A percentile compares a stretch with the other conserved stretches of the same genome.
phyloP scores from a whole-genome alignment of 345 rosid genomes.

The Brassica rapa region DNA sequence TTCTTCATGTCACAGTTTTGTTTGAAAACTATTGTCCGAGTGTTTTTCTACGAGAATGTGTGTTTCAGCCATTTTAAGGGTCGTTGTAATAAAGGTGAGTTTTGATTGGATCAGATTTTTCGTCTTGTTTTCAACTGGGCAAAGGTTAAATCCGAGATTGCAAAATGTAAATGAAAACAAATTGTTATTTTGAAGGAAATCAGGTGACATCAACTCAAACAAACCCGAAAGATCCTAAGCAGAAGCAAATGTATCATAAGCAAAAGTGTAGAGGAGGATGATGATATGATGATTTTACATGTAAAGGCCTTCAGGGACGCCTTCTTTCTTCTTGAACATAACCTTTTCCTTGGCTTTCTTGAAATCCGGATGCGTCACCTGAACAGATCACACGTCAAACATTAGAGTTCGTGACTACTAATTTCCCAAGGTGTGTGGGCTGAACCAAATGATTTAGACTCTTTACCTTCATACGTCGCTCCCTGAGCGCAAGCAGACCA shows the following conservation, averaged over 20 bases:
- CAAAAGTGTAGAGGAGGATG: not conserved
- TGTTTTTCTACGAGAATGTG: not conserved
- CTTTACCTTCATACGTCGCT: slow-evolving; percentile 94
- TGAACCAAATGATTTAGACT: not conserved
- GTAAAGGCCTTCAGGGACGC: slow-evolving; percentile 97
- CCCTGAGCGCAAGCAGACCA: slow-evolving; percentile 91
- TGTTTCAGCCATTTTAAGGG: not conserved
- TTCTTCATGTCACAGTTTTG: not conserved
- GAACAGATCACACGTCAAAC: not conserved
- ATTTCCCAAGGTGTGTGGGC: not conserved
- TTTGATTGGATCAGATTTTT: not conserved
- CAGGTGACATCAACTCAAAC: not conserved
- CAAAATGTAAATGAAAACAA: not conserved
- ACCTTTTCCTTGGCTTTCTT: slow-evolving; percentile 98
- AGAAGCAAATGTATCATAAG: slow-evolving; percentile 21
- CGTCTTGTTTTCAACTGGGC: not conserved
- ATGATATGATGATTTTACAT: slow-evolving; percentile 50
- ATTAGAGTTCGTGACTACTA: not conserved
- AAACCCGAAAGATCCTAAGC: slow-evolving; percentile 21
- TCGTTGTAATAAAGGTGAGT: not conserved
- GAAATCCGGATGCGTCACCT: slow-evolving; percentile 89
- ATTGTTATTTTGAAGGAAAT: not conserved
- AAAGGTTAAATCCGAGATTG: not conserved
- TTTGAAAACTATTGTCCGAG: not conserved
- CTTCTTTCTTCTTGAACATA: slow-evolving; percentile 99